Evolutionary conservation across 2,329 filamentous ascomycete genomes (phyloP), one percentile per base, ranked within the genome.

Genomic region (Hypoxylon rubiginosum): DNA sequence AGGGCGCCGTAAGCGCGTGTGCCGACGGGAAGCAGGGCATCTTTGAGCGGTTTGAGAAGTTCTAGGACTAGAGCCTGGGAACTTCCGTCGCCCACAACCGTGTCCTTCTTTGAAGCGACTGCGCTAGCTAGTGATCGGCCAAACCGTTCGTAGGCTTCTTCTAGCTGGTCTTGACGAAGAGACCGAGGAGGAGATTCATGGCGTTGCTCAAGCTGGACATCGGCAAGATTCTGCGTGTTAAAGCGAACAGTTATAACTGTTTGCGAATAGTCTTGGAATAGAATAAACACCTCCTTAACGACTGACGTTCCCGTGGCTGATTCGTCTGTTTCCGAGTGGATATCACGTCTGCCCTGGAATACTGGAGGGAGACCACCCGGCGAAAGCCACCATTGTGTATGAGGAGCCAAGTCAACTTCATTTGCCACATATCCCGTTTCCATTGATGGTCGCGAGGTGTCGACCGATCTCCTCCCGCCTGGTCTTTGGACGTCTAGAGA

Each of bases 261-360:
- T 77, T 98, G 96, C 17, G 94, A 97, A 79, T 99, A 99, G 80
- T 99, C 96, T 74, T 94, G 90, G 82, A 93, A 99, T 8, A 99
- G 82, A n/a, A 98, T 84, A 72, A 91, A 96, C 45, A 97, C 85
- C 64, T 94, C 90, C 70, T 94, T 94, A 6, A 91, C 92, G 19
- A 97, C 83, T 0, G 85, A 86, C 0, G 89, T 89, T 76, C 90
- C 85, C 13, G 90, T 87, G 6, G 86, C 90, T 1, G 90, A 89
- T 76, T 97, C 93, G 69, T 97, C 92, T 21, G 90, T 86, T 78
- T 98, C 94, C 55, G 89, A 91, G 57, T 93, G 87, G 15, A 98
- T 85, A 76, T 99, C 96, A 72, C 89, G 91, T 54, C 95, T 90
- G 51, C 89, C 90, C 76, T 97, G 92, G 66, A 98, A 88, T 1